Evolutionary conservation across 2,329 filamentous ascomycete genomes (phyloP), one percentile per base, ranked within the genome.

Genomic region (Xylariaceae sp.): DNA sequence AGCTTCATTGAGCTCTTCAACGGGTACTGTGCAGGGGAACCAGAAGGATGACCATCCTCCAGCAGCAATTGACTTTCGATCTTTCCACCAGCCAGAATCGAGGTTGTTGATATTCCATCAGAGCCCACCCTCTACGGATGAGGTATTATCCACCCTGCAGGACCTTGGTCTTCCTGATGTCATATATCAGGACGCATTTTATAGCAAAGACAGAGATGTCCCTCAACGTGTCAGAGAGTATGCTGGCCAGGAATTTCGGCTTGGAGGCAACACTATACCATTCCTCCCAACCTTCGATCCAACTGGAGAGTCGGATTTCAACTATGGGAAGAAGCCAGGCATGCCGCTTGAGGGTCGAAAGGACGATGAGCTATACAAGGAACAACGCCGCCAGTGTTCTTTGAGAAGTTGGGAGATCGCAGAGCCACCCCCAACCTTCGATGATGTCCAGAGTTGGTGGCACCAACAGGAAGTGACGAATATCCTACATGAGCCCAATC

Each of bases 181-280:
- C 11, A 72, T 95, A 31, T 93, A 94, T 43, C 84, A 88, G 56
- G 80, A 88, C 52, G 80, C 89, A 1, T 89, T 81, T 50, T 96
- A 94, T 53, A 84, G 88, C 46, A 70, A 84, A 18, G 86, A 93
- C 40, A 70, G 68, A 32, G 92, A 96, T 58, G 83, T 95, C 0
- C 88, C 89, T 10, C 71, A 80, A 24, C 74, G 81, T 33, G 60
- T 71, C 19, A 72, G 86, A 33, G 87, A 94, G 57, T 96, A 94
- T 60, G 90, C 84, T 5, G 90, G 90, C 3, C 78, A 79, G 46
- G 84, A 93, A 47, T 95, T 93, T 53, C 81, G 77, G 37, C 63
- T 95, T 5, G 73, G 78, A 49, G 82, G 88, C 39, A 77, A 72
- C 34, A 84, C 82, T 1, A 53, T 93, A 6, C 85, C 84, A 0